Base-by-base conservation (phyloP, 2,329 filamentous ascomycete species). In the Colletotrichum sidae region DNA sequence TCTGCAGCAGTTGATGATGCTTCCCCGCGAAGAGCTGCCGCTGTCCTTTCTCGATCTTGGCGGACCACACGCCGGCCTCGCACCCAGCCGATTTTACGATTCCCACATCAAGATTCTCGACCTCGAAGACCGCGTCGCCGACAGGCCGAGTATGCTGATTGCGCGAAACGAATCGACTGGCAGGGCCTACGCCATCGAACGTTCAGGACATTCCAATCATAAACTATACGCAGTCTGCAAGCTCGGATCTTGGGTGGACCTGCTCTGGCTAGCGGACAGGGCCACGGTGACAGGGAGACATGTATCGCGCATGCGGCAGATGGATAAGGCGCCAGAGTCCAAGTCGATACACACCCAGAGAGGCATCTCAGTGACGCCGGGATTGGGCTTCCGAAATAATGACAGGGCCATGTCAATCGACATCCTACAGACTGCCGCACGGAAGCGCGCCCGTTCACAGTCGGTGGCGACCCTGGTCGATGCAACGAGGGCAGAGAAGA, bases 181-280 rank as follows among this genome's bases (percentile, higher is more conserved):
- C 60, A 80, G 79, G 41, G 68, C 86, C 0, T 91, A 88, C 73
- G 89, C 84, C 11, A 78, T 92, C n/a, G 92, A 94, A 78, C 83
- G 87, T 33, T 87, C 92, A 41, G 79, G 82, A 13, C 76, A 79
- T 51, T 34, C 34, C 6, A 46, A 42, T 12, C 34, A 46, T n/a
- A 84, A 84, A 1, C 79, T 90, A 4, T 94, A 92, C 74, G 86
- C 87, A 10, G 74, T 93, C 34, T 94, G 90, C 75, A 89, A 86
- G 70, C 79, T 96, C 47, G 90, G 87, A 2, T 76, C 80, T 17
- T 92, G 90, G 90, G 83, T 92, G 25, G 85, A 89, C 67, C 73
- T 90, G 55, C 81, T 84, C 41, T 78, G 81, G 7, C 78, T 94
- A 35, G 77, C 78, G 33, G 73, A 76, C 10, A 75, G 81, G 44